Evolutionary conservation across 164 flowering plant genomes (phyloP), one percentile per base, ranked within the genome.

Genomic region (Cinnamomum micranthum): DNA sequence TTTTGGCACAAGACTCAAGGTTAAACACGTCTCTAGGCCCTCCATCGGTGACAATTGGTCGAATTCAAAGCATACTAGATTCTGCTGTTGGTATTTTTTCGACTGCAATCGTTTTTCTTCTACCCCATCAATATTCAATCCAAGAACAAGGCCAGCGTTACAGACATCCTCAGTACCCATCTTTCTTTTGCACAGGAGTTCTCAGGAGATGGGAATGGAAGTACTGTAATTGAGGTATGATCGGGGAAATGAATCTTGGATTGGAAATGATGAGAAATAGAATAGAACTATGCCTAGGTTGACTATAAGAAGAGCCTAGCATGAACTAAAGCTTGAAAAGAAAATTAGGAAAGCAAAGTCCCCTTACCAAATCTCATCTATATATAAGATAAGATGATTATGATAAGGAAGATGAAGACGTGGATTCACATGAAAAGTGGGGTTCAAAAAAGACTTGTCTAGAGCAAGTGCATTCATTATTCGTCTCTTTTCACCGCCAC

Each of bases 151-250:
- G 65, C 87, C 84, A 10, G 83, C 78, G 68, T 82, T 82, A 74
- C 88, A 88, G 6, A 70, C 51, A 86, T 88, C 84, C 47, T 86
- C 85, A 55, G 73, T 71, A 69, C 85, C 90, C 92, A 89, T 89
- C 20, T 73, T 13, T 12, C 25, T n/a, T 9, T 15, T 9, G n/a
- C 50, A 63, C 60, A 33, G 31, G 71, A 11, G 25, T 58, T 2
- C 69, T 24, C 78, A 11, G 67, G 75, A 79, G 82, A 85, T 80
- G 81, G 79, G 84, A 82, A 79, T 85, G 71, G 71, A 79, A 74
- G 77, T 75, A 55, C 17, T 55, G 60, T 81, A 85, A 80, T 73
- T 74, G 76, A 76, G 70, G 85, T 81, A 81, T 82, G 85, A 84
- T 84, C 73, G 77, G 79, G 70, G 74, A 73, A 71, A 77, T 62